Conservation (phyloP, 805 yeast species). For the Saccharomycopsis capsularis region DNA sequence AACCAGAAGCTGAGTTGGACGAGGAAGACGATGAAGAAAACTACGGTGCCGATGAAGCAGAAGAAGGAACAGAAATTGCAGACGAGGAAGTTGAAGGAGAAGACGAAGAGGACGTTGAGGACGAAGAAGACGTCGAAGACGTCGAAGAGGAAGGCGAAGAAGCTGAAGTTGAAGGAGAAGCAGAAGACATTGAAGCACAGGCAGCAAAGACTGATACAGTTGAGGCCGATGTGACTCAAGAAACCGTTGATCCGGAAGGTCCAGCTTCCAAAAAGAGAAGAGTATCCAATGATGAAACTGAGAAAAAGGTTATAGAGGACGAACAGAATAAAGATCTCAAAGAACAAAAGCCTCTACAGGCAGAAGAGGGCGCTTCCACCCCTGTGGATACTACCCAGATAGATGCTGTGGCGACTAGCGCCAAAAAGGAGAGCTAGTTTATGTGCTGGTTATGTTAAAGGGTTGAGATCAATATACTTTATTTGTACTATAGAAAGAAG, state of each 20-base stretch:
- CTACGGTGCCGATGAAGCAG: slow-evolving; percentile 43
- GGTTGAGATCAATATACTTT: no score
- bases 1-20: slow-evolving; percentile 56
- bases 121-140: slow-evolving; percentile 34
- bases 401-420: no score
- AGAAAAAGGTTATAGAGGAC: neutral
- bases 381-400: slow-evolving; percentile 19
- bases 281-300: neutral
- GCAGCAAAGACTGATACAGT: slow-evolving; percentile 18
- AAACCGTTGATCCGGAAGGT: slow-evolving; percentile 11
- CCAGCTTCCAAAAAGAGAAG: slow-evolving; percentile 13
- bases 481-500: no score
- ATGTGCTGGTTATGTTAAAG: no score
- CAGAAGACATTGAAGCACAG: slow-evolving; percentile 18
- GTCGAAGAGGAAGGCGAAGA: slow-evolving; percentile 37
- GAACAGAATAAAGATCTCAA: neutral
- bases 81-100: slow-evolving; percentile 40
- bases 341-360: neutral
- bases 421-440: no score
- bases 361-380: slow-evolving; percentile 12
- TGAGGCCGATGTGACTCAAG: neutral
- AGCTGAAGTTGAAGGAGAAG: slow-evolving; percentile 30
- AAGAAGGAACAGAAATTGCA: slow-evolving; percentile 40
- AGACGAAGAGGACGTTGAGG: slow-evolving; percentile 37
- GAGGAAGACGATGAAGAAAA: slow-evolving; percentile 56